phyloP scores from a whole-genome alignment of 2,329 filamentous ascomycete genomes.

The Aureobasidium subglaciale region DNA sequence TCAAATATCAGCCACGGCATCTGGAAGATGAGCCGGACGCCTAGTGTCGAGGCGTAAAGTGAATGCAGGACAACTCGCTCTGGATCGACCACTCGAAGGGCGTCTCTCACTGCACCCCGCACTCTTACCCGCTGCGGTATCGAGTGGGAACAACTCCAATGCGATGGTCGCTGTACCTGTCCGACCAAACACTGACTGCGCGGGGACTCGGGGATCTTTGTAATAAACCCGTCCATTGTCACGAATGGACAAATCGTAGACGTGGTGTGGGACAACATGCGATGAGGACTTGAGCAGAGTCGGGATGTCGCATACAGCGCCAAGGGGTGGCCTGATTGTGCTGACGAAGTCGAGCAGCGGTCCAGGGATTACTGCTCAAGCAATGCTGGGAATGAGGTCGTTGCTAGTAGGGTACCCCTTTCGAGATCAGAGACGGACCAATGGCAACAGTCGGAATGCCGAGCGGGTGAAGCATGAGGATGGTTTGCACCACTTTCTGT shows the following conservation, averaged over 20 bases:
- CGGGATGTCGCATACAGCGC: neutral
- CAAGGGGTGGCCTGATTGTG: constrained; percentile 13
- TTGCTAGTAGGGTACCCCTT: neutral
- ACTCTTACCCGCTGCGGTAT: constrained; percentile 5
- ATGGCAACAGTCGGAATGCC: neutral
- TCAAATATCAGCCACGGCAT: neutral
- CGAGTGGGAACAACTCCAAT: neutral
- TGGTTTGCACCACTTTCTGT: constrained; percentile 3
- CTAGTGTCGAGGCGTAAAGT: neutral
- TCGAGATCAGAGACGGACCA: neutral
- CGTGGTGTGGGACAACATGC: neutral
- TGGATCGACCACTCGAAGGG: neutral
- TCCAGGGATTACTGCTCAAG: neutral
- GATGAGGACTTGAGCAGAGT: neutral
- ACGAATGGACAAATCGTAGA: neutral
- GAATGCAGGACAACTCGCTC: constrained; percentile 1
- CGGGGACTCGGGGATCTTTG: neutral
- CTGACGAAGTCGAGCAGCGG: neutral
- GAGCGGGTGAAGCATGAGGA: constrained; percentile 1
- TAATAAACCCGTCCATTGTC: neutral
- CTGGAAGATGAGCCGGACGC: neutral
- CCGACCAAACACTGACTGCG: neutral
- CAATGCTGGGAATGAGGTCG: neutral
- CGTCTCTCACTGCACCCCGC: constrained; percentile 8
- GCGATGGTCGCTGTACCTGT: neutral